These are phyloP conservation scores for Cyclostephanos invisitatus DNA, from an alignment of 108 stramenopile species.

Conservation along the genomic window DNA sequence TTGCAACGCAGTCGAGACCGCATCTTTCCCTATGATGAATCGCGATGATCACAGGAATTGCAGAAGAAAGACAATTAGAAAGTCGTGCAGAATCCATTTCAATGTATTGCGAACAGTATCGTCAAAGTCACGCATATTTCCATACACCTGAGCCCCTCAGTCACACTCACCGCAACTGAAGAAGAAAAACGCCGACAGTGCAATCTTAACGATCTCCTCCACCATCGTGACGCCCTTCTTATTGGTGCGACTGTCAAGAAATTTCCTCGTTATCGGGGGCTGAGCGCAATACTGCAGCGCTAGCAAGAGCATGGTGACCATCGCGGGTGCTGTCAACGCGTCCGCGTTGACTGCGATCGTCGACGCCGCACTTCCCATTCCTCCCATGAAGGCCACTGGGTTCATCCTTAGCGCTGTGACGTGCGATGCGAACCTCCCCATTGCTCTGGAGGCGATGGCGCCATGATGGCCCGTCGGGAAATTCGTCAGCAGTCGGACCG, in stretches of 20 bases:
- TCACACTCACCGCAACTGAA: slow-evolving; percentile 38
- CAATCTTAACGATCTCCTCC: slow-evolving; percentile 67
- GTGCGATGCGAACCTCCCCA: neutral
- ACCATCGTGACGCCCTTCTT: slow-evolving; percentile 68
- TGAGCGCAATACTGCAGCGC: slow-evolving; percentile 89
- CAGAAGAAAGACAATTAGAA: neutral
- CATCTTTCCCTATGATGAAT: slow-evolving; percentile 30
- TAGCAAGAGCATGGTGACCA: slow-evolving; percentile 66
- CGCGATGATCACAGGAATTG: neutral
- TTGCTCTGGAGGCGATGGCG: neutral
- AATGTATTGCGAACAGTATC: neutral
- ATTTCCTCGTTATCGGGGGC: slow-evolving; percentile 70
- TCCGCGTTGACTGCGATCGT: slow-evolving; percentile 24
- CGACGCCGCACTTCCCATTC: slow-evolving; percentile 26
- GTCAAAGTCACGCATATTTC: slow-evolving; percentile 5
- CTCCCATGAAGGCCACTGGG: slow-evolving; percentile 20
- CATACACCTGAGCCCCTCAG: neutral
- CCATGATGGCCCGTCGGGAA: neutral
- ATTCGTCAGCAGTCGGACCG: slow-evolving; percentile 10
- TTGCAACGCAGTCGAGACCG: slow-evolving; percentile 34
- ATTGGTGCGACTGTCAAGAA: slow-evolving; percentile 54
- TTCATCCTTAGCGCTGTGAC: slow-evolving; percentile 7
- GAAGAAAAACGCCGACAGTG: slow-evolving; percentile 54
- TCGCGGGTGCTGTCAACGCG: slow-evolving; percentile 51
- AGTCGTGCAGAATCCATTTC: neutral